phyloP scores from a whole-genome alignment of 345 rosid species.

The Schrenkiella parvula region DNA sequence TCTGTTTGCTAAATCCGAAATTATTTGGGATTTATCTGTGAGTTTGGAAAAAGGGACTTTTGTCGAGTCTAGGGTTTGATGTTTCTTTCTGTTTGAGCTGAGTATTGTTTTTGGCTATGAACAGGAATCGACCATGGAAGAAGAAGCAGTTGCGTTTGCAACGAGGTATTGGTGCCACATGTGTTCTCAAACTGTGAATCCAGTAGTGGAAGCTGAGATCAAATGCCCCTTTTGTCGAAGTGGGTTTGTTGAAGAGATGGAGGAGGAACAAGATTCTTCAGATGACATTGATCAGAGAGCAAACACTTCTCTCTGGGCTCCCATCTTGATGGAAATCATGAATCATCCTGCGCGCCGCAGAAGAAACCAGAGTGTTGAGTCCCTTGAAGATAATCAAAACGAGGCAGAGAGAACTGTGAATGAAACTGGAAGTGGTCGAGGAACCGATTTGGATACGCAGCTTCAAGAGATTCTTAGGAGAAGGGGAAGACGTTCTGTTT shows the following conservation, averaged over 20 bases:
- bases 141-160: slow-evolving; percentile 17
- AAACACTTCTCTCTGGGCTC: slow-evolving; percentile 57
- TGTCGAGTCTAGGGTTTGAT: neutral
- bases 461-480: slow-evolving; percentile 56
- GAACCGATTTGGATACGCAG: slow-evolving; percentile 49
- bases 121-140: slow-evolving; percentile 25
- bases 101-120: neutral
- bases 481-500: slow-evolving; percentile 61
- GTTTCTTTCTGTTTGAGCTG: neutral
- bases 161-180: slow-evolving; percentile 41
- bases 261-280: slow-evolving; percentile 9
- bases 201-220: slow-evolving; percentile 39
- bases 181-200: slow-evolving; percentile 53
- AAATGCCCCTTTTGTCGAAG: slow-evolving; percentile 58
- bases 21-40: neutral
- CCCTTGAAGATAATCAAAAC: slow-evolving; percentile 30
- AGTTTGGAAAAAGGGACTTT: neutral
- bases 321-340: slow-evolving; percentile 74
- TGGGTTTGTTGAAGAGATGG: slow-evolving; percentile 57
- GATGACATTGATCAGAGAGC: slow-evolving; percentile 31
- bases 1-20: neutral
- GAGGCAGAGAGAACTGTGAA: slow-evolving; percentile 20
- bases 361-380: slow-evolving; percentile 39
- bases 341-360: slow-evolving; percentile 42
- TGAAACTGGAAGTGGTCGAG: slow-evolving; percentile 31